A percentile compares a stretch with the other conserved stretches of the same genome.
Evolutionary conservation across 1,139 yeast genomes (phyloP).

Genomic region (Chernovozyma aurita): DNA sequence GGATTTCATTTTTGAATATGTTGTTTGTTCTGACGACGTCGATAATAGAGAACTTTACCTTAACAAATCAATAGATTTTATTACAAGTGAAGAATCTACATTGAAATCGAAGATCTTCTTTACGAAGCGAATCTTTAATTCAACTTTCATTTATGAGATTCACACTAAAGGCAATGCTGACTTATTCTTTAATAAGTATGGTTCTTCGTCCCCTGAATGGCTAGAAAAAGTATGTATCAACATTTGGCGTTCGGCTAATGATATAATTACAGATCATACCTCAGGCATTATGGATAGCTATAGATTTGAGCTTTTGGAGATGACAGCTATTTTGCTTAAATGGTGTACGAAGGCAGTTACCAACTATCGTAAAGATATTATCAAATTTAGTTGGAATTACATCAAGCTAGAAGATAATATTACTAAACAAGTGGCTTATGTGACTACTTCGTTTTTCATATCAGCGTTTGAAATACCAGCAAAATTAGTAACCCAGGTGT

Average conservation of each 20-base stretch:
- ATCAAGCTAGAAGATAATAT: constrained; percentile 85
- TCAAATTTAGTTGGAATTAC: constrained; percentile 92
- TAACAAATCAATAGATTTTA: constrained; percentile 46
- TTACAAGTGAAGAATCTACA: constrained; percentile 36
- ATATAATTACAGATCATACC: constrained; percentile 50
- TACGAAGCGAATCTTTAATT: constrained; percentile 60
- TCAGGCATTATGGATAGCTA: constrained; percentile 73
- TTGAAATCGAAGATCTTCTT: constrained; percentile 59
- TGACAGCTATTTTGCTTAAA: constrained; percentile 73
- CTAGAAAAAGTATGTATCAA: constrained; percentile 54
- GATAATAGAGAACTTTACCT: constrained; percentile 49
- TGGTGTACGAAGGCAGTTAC: constrained; percentile 59
- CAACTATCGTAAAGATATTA: constrained; percentile 77
- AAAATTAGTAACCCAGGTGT: constrained; percentile 85
- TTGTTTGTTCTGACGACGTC: constrained; percentile 51
- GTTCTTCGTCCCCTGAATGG: constrained; percentile 50
- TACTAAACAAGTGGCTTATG: constrained; percentile 91
- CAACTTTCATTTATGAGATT: constrained; percentile 64
- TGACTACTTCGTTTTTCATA: constrained; percentile 81
- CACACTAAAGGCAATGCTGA: constrained; percentile 46
- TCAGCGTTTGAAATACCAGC: constrained; percentile 87
- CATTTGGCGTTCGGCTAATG: constrained; percentile 68
- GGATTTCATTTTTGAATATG: constrained; percentile 51
- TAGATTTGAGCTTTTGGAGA: constrained; percentile 73
- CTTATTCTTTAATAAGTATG: constrained; percentile 35